These are phyloP conservation scores for Lolium rigidum DNA, from an alignment of 176 grass and related monocot genomes.

Conservation along the genomic window DNA sequence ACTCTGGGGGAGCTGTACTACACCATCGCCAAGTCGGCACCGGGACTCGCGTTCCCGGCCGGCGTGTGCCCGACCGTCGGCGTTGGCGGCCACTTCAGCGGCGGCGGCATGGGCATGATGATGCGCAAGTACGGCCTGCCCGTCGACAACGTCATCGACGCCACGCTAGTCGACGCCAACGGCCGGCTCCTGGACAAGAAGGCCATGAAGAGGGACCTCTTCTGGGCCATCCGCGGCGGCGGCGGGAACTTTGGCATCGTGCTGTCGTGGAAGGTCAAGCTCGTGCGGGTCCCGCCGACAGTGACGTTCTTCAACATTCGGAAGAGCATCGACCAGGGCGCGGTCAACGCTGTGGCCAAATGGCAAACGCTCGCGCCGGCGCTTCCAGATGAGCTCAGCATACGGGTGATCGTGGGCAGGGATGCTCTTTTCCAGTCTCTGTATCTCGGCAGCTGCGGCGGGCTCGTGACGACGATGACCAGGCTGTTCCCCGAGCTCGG, in stretches of 20 bases:
- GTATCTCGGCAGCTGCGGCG: slow-evolving; percentile 32
- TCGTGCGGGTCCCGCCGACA: slow-evolving; percentile 22
- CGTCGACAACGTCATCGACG: slow-evolving; percentile 37
- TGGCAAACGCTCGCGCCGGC: slow-evolving; percentile 40
- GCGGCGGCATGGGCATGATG: slow-evolving; percentile 43
- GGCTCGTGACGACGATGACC: slow-evolving; percentile 27
- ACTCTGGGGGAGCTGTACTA: slow-evolving; percentile 57
- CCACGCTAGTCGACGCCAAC: slow-evolving; percentile 35
- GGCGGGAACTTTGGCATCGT: slow-evolving; percentile 49
- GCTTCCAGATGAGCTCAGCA: slow-evolving; percentile 33
- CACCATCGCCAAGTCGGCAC: slow-evolving; percentile 38
- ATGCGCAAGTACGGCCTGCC: slow-evolving; percentile 49
- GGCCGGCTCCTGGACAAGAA: slow-evolving; percentile 38
- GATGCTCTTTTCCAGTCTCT: slow-evolving; percentile 12
- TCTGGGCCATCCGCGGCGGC: slow-evolving; percentile 50
- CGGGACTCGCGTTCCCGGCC: slow-evolving; percentile 35
- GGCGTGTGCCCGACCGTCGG: slow-evolving; percentile 58
- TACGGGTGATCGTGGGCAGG: slow-evolving; percentile 18
- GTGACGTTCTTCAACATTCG: slow-evolving; percentile 36
- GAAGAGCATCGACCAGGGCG: slow-evolving; percentile 27
- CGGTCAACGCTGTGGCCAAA: slow-evolving; percentile 11
- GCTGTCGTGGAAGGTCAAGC: slow-evolving; percentile 47
- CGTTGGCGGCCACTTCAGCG: slow-evolving; percentile 55
- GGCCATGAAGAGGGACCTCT: slow-evolving; percentile 44
- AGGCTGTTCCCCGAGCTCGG: slow-evolving; percentile 46